phyloP scores from a whole-genome alignment of 2,329 filamentous ascomycete genomes.

The Amesomyces nigricolor region DNA sequence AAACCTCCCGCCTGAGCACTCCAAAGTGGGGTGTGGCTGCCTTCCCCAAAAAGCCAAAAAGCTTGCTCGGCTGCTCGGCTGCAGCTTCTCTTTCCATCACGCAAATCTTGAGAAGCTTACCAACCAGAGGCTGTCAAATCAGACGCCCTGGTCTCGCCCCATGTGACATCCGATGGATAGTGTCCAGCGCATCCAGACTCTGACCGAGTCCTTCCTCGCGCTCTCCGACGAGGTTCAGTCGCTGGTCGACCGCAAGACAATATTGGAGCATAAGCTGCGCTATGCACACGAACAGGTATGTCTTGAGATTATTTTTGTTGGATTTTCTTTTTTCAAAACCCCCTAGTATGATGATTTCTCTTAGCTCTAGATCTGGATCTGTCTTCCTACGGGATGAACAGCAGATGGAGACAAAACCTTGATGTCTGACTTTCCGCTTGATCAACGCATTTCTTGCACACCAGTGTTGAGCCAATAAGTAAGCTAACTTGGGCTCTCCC shows the following conservation, averaged over 20 bases:
- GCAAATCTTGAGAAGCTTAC: background rate
- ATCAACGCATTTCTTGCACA: background rate
- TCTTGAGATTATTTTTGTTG: conserved; percentile 5
- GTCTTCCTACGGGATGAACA: conserved; percentile 18
- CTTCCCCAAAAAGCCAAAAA: conserved; percentile 13
- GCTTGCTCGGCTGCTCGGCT: conserved; percentile 7
- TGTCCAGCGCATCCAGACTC: conserved; percentile 46
- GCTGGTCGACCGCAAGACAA: conserved; percentile 57
- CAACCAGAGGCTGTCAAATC: conserved; percentile 18
- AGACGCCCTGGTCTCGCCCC: conserved; percentile 11
- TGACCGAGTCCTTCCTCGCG: conserved; percentile 59
- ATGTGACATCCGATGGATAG: conserved; percentile 36
- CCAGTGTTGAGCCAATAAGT: conserved; percentile 8
- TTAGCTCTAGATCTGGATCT: conserved; percentile 85
- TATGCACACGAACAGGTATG: conserved; percentile 62
- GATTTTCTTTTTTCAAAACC: conserved; percentile 1
- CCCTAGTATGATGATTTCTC: conserved; percentile 36
- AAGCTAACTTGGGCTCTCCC: conserved; percentile 20
- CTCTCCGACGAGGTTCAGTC: conserved; percentile 61
- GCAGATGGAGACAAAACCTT: conserved; percentile 23
- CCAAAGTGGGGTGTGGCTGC: conserved; percentile 1
- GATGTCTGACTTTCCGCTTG: conserved; percentile 4
- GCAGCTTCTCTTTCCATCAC: background rate
- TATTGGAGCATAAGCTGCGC: conserved; percentile 61
- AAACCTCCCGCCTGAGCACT: conserved; percentile 11